phyloP scores from a whole-genome alignment of 2,329 filamentous ascomycete species.

The Talaromyces rugulosus region DNA sequence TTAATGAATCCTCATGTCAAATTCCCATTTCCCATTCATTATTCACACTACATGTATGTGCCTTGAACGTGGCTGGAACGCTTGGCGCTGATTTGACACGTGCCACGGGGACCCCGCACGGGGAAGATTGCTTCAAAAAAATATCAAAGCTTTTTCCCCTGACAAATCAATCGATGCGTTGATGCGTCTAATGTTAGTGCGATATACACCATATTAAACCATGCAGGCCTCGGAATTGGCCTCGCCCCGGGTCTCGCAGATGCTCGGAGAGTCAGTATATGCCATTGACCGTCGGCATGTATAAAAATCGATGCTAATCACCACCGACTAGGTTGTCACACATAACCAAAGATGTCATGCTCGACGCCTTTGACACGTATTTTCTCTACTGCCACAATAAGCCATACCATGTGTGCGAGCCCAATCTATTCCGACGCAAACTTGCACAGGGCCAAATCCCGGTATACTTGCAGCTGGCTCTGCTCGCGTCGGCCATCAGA shows the following conservation, averaged over 20 bases:
- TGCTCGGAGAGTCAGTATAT: neutral
- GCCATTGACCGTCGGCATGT: neutral
- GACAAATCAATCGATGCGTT: neutral
- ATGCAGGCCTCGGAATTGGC: neutral
- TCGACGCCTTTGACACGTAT: slow-evolving; percentile 19
- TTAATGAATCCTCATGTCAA: neutral
- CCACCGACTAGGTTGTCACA: neutral
- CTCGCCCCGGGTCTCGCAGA: neutral
- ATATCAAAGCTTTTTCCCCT: neutral
- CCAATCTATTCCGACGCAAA: slow-evolving; percentile 13
- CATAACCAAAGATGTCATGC: slow-evolving; percentile 8
- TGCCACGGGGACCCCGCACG: neutral
- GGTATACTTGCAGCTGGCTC: slow-evolving; percentile 25
- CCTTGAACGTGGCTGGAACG: too few species aligned
- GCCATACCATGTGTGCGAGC: slow-evolving; percentile 19
- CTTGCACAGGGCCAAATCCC: slow-evolving; percentile 19
- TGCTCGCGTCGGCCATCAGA: slow-evolving; percentile 29
- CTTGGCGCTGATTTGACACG: neutral
- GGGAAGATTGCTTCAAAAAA: neutral
- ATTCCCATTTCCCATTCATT: neutral
- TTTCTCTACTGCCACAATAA: slow-evolving; percentile 21
- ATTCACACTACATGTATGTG: too few species aligned
- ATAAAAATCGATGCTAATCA: neutral
- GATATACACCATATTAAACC: neutral
- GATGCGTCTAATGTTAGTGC: neutral